Conservation (phyloP, 106 monocot genomes). For the Apostasia shenzhenica region DNA sequence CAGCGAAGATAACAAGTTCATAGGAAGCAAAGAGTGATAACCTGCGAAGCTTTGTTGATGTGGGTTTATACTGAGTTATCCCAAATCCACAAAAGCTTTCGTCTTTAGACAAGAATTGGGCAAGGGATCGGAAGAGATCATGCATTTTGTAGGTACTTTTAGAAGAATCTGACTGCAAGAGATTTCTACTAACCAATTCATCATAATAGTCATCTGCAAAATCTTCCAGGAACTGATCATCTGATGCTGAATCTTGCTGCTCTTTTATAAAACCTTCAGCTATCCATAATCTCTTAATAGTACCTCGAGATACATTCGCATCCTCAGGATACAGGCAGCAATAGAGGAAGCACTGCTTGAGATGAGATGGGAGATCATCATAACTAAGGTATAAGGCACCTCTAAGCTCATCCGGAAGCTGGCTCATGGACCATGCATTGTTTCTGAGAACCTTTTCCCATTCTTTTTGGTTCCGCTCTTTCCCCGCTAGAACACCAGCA, state of each 20-base stretch:
- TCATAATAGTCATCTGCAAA: conserved; percentile 25
- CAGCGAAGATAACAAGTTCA: not conserved
- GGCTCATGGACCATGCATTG: conserved; percentile 17
- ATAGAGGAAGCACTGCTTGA: conserved; percentile 31
- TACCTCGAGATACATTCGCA: not conserved
- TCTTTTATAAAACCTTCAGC: conserved; percentile 23
- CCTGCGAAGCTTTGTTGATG: conserved; percentile 3
- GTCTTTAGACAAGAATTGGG: conserved; percentile 8
- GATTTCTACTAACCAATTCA: conserved; percentile 16
- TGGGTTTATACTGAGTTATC: not conserved
- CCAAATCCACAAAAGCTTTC: conserved; percentile 3
- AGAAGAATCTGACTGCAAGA: conserved; percentile 13
- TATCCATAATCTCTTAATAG: conserved; percentile 11
- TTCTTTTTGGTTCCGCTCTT: conserved; percentile 5
- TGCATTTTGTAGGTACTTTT: conserved; percentile 25
- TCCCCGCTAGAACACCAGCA: conserved; percentile 23
- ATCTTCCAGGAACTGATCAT: conserved; percentile 19
- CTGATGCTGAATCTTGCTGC: not conserved
- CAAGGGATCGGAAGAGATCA: conserved; percentile 27
- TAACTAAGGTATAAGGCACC: conserved; percentile 34
- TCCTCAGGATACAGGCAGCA: conserved; percentile 17
- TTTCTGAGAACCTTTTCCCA: conserved; percentile 24
- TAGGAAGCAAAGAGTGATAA: not conserved
- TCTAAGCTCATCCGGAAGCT: conserved; percentile 18
- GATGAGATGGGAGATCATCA: conserved; percentile 26